Conservation (phyloP, 1,284 basidiomycete species). For the Tremellales sp. region DNA sequence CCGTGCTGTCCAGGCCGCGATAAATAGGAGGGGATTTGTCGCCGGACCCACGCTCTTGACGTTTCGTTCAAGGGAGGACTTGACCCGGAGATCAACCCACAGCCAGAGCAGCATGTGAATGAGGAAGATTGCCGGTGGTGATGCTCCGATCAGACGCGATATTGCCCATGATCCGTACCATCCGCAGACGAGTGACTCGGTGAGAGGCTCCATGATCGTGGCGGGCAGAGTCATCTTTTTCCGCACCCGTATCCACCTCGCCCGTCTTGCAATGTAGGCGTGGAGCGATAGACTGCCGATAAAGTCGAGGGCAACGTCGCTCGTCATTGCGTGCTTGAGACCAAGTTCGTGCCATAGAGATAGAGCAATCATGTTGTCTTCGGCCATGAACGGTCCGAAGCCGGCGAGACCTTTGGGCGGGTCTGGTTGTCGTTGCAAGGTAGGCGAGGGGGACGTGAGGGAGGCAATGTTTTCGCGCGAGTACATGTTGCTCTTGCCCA, state of each 20-base stretch:
- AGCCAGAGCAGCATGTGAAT: slow-evolving; percentile 66
- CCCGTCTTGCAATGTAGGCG: slow-evolving; percentile 77
- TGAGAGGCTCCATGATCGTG: slow-evolving; percentile 81
- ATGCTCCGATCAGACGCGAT: slow-evolving; percentile 55
- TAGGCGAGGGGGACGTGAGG: slow-evolving; percentile 38
- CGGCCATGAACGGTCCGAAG: slow-evolving; percentile 82
- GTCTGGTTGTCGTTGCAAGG: slow-evolving; percentile 23
- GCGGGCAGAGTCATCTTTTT: slow-evolving; percentile 84
- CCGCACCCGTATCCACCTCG: slow-evolving; percentile 90
- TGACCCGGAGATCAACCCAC: slow-evolving; percentile 43
- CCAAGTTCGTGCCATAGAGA: slow-evolving; percentile 87
- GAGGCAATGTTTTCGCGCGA: slow-evolving; percentile 67
- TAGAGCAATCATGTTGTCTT: slow-evolving; percentile 91
- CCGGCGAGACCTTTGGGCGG: slow-evolving; percentile 58
- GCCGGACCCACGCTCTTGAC: slow-evolving; percentile 66
- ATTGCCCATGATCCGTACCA: slow-evolving; percentile 60
- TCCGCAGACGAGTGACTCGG: slow-evolving; percentile 72
- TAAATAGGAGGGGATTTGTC: slow-evolving; percentile 54
- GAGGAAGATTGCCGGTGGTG: slow-evolving; percentile 62
- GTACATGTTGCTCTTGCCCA: slow-evolving; percentile 95
- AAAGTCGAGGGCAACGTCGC: slow-evolving; percentile 82
- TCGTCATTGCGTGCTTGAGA: slow-evolving; percentile 76
- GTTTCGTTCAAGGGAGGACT: slow-evolving; percentile 49
- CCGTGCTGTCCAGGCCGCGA: slow-evolving; percentile 69
- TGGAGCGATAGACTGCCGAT: slow-evolving; percentile 75